These are phyloP conservation scores for Melanomma pulvis-pyrius DNA, from an alignment of 495 filamentous ascomycete species.

Conservation along the genomic window DNA sequence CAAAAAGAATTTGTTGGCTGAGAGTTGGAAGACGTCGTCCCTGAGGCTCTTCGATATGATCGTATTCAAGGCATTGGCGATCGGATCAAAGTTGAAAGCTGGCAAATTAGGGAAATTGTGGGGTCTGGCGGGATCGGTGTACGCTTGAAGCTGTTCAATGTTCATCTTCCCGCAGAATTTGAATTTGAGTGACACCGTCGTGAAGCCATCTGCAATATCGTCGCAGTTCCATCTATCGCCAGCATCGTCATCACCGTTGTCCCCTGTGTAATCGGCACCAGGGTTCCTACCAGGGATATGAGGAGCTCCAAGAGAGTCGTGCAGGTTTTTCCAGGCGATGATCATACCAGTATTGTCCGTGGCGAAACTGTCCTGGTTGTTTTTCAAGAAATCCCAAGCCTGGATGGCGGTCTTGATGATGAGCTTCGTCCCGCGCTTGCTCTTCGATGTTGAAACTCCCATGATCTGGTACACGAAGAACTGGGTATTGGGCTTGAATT, in stretches of 20 bases:
- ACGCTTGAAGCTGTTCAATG: not conserved
- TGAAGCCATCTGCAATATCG: not conserved
- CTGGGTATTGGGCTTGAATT: not conserved
- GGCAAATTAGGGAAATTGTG: not conserved
- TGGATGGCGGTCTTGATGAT: not conserved
- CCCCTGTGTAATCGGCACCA: too few relatives aligned
- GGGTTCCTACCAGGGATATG: too few relatives aligned
- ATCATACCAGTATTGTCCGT: not conserved
- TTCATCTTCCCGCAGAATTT: not conserved
- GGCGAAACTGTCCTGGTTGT: not conserved
- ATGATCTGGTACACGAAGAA: not conserved
- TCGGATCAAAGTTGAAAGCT: not conserved
- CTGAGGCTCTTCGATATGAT: not conserved
- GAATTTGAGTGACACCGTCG: not conserved
- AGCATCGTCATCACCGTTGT: not conserved
- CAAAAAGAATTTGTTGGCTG: conserved; percentile 13
- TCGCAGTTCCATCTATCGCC: not conserved
- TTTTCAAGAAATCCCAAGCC: not conserved
- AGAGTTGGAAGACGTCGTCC: not conserved
- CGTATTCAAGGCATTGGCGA: conserved; percentile 1
- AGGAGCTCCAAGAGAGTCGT: not conserved
- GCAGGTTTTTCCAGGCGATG: not conserved
- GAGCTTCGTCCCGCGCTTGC: not conserved
- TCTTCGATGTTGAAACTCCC: not conserved
- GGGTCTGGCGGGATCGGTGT: not conserved